Conservation (phyloP, 2,329 filamentous ascomycete species). For the Trichoderma endophyticum region DNA sequence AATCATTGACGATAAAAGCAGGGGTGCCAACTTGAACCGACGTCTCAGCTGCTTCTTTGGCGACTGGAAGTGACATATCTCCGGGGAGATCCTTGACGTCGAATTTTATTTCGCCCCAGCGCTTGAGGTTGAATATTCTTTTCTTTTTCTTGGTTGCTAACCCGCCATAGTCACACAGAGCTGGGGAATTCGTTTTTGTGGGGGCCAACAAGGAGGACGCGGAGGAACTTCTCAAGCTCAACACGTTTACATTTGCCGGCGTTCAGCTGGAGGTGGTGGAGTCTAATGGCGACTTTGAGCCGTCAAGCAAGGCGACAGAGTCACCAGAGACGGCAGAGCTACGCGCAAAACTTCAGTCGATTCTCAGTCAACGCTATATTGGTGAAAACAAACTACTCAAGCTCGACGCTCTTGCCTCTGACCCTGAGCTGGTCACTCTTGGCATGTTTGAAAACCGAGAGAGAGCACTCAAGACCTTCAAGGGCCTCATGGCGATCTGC, state of each 20-base stretch:
- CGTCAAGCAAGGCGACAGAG: slow-evolving; percentile 40
- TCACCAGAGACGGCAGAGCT: slow-evolving; percentile 56
- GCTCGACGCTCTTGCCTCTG: slow-evolving; percentile 72
- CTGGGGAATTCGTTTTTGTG: slow-evolving; percentile 67
- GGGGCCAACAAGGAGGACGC: slow-evolving; percentile 63
- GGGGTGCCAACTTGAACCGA: slow-evolving; percentile 22
- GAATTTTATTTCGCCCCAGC: slow-evolving; percentile 17
- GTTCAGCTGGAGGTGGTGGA: slow-evolving; percentile 55
- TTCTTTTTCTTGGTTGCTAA: slow-evolving; percentile 61
- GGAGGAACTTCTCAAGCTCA: slow-evolving; percentile 63
- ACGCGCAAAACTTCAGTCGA: slow-evolving; percentile 65
- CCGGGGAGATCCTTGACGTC: slow-evolving; percentile 10
- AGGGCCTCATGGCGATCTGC: slow-evolving; percentile 83
- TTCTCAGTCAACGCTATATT: slow-evolving; percentile 74
- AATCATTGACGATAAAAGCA: slow-evolving; percentile 33
- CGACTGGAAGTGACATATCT: slow-evolving; percentile 15
- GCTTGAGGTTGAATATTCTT: slow-evolving; percentile 26
- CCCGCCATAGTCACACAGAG: slow-evolving; percentile 64
- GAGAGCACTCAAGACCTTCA: slow-evolving; percentile 82
- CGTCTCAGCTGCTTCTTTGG: slow-evolving; percentile 17
- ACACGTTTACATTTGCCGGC: slow-evolving; percentile 67
- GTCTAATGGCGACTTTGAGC: slow-evolving; percentile 40
- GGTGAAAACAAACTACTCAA: slow-evolving; percentile 71
- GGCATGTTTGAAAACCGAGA: slow-evolving; percentile 72
- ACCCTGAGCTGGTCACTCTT: slow-evolving; percentile 67